Percentiles rank a stretch among this genome's conserved stretches.
Evolutionary conservation across 495 filamentous ascomycete genomes (phyloP).

Genomic region (Venustampulla echinocandica): DNA sequence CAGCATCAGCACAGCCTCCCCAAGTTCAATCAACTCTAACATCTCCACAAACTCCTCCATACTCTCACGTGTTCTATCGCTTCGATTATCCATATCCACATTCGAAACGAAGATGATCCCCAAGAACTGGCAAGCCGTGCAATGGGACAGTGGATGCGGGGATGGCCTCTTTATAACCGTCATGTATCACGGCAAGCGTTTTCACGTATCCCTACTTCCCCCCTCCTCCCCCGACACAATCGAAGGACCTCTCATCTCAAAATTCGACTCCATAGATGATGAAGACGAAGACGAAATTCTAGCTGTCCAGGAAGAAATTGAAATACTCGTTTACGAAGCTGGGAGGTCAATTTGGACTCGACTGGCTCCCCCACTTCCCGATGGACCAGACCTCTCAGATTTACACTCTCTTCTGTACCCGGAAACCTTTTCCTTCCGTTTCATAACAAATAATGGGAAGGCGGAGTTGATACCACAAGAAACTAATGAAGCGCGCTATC

Average conservation of each 20-base stretch:
- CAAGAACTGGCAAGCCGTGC: constrained; percentile 3
- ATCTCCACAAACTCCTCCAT: too few species aligned
- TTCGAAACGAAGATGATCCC: too few species aligned
- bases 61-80: too few species aligned
- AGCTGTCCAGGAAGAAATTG: constrained; percentile 13
- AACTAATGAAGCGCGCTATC: background rate
- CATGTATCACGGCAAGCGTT: constrained; percentile 13
- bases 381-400: background rate
- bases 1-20: too few species aligned
- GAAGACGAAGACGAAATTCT: constrained; percentile 6
- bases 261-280: constrained; percentile 9
- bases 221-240: constrained; percentile 9
- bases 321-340: constrained; percentile 13
- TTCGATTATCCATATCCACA: too few species aligned
- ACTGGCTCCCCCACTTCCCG: constrained; percentile 12
- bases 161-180: constrained; percentile 15
- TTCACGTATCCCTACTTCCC: constrained; percentile 12
- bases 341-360: constrained; percentile 13
- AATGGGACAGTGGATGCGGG: constrained; percentile 13
- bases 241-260: constrained; percentile 14
- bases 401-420: constrained; percentile 5
- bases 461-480: constrained; percentile 8
- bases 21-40: too few species aligned
- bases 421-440: constrained; percentile 15
- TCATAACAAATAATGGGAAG: constrained; percentile 12